These are phyloP conservation scores for Pistacia integerrima DNA, from an alignment of 345 rosid species.

Conservation along the genomic window DNA sequence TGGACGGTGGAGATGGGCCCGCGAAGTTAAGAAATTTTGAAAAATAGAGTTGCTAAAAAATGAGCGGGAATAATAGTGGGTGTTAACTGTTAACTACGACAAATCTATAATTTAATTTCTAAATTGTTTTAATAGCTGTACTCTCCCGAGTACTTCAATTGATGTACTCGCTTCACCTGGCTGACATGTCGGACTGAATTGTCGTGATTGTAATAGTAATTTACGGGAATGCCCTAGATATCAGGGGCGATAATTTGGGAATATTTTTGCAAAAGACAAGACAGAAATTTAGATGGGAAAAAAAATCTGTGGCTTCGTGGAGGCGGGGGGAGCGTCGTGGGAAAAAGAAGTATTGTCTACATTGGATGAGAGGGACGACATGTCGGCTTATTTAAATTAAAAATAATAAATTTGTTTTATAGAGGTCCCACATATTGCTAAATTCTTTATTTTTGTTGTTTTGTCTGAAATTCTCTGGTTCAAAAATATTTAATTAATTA, in stretches of 20 bases:
- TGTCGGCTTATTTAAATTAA: neutral
- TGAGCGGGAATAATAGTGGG: slow-evolving; percentile 61
- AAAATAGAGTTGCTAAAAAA: slow-evolving; percentile 28
- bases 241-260: neutral
- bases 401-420: neutral
- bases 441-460: neutral
- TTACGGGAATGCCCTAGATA: slow-evolving; percentile 13
- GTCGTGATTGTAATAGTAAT: neutral
- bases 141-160: neutral
- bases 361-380: neutral
- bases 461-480: neutral
- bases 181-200: neutral
- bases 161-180: neutral
- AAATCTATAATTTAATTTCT: neutral
- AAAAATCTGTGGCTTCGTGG: neutral
- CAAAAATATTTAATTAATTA: neutral
- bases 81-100: slow-evolving; percentile 3
- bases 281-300: neutral
- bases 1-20: slow-evolving; percentile 32
- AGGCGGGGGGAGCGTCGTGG: neutral
- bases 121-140: neutral
- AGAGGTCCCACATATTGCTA: neutral
- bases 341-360: neutral
- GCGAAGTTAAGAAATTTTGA: slow-evolving; percentile 33
- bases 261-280: neutral